Base-by-base conservation (phyloP, 1,284 basidiomycete species). In the Rhizopogon parksii region DNA sequence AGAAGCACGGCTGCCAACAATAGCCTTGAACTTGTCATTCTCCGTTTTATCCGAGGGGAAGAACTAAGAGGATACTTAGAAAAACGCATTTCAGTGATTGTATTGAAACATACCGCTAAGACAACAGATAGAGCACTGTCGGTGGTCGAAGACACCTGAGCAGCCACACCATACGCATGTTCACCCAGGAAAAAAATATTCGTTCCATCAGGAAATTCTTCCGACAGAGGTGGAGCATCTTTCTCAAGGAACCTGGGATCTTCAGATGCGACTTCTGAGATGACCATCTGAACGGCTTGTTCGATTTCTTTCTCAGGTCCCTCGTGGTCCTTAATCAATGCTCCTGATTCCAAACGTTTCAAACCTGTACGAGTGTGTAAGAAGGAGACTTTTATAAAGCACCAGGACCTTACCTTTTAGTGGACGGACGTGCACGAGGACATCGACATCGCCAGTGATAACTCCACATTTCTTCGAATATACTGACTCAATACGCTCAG, bases 151-250 rank as follows among this genome's bases (percentile, higher is more conserved):
- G 81, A 77, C 7, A 99, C 91, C 61, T 93, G 89, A 0, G 93
- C 93, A 5, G 96, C 93, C 4, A 89, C 85, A n/a, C 96, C 96
- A 64, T 96, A 99, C 0, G 88, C 89, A 60, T 91, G 85, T 57
- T 88, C 84, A 17, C 95, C 95, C 5, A 99, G 78, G 82, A 97
- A 99, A 71, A 99, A 96, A 38, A 98, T 88, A 61, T 88, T 91
- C 65, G 84, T 88, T 8, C 89, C 89, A 1, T 83, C 82, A 0
- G 95, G 94, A 71, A 93, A 98, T 66, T 99, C 96, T 50, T 91
- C 85, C 0, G 80, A 77, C 34, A 98, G 71, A 0, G 91, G 84
- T 2, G 91, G 87, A 0, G 95, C 83, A 6, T 82, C 82, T 61
- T 82, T 76, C 68, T 92, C 91, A n/a, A 90, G 49, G 68, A 82